Evolutionary conservation across 805 yeast species (phyloP).

Genomic region (Zygoascus biomembranicola): DNA sequence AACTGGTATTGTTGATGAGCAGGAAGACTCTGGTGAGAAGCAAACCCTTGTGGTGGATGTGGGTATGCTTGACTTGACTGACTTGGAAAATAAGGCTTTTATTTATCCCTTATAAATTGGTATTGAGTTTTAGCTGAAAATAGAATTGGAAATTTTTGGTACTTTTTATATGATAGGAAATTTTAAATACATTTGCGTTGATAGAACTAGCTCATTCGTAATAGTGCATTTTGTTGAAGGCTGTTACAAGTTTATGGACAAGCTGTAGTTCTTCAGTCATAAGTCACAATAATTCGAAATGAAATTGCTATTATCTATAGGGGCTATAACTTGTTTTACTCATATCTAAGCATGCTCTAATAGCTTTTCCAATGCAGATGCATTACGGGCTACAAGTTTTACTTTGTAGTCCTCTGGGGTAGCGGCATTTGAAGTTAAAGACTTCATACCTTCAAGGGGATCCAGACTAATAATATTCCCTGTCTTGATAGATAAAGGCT

Average conservation of each 20-base stretch:
- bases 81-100: conserved; percentile 42
- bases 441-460: conserved; percentile 17
- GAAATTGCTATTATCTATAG: too few species aligned
- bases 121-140: neutral
- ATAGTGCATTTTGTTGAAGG: too few species aligned
- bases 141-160: too few species aligned
- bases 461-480: conserved; percentile 12
- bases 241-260: too few species aligned
- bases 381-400: conserved; percentile 16
- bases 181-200: too few species aligned
- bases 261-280: too few species aligned
- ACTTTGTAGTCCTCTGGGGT: conserved; percentile 18
- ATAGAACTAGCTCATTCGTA: too few species aligned
- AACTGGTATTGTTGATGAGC: neutral
- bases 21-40: conserved; percentile 1
- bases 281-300: too few species aligned
- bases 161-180: too few species aligned
- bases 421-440: conserved; percentile 20
- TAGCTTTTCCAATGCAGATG: neutral
- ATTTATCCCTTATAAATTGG: conserved; percentile 38
- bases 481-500: conserved; percentile 9
- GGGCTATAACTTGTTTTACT: neutral
- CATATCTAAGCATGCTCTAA: neutral
- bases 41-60: conserved; percentile 28
- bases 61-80: conserved; percentile 46